phyloP scores from a whole-genome alignment of 306 rosid genomes.

The Begonia peltatifolia region DNA sequence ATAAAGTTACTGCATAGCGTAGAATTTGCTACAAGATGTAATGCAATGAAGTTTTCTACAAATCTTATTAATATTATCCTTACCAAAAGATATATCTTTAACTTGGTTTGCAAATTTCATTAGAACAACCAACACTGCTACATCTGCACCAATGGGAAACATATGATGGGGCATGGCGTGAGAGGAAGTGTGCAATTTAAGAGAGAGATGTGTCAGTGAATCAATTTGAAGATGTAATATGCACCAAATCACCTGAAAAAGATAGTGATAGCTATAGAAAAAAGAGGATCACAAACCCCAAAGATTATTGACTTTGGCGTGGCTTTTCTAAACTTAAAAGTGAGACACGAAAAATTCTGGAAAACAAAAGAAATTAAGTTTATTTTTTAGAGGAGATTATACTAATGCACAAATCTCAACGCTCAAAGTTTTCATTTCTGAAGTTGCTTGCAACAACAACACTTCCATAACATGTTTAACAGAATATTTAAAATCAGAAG shows the following conservation, averaged over 20 bases:
- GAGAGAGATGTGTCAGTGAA: constrained; percentile 1
- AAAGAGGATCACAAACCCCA: background rate
- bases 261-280: background rate
- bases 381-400: background rate
- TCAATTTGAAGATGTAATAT: background rate
- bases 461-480: too few species aligned
- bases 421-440: background rate
- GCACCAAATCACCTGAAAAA: background rate
- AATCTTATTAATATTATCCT: constrained; percentile 38
- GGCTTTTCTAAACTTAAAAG: background rate
- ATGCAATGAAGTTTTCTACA: constrained; percentile 6
- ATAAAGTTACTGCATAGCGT: constrained; percentile 14
- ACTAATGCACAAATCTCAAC: background rate
- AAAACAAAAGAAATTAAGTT: background rate
- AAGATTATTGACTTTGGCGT: background rate
- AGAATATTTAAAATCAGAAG: too few species aligned
- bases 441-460: background rate
- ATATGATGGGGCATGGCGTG: constrained; percentile 12
- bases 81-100: constrained; percentile 33
- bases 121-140: constrained; percentile 46
- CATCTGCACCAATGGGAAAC: constrained; percentile 41
- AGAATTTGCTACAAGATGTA: constrained; percentile 8
- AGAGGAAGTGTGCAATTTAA: too few species aligned
- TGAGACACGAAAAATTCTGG: background rate
- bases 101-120: constrained; percentile 34